Base-by-base conservation (phyloP, 192 early-diverging fungal genomes). In the Borealophlyctis nickersoniae region DNA sequence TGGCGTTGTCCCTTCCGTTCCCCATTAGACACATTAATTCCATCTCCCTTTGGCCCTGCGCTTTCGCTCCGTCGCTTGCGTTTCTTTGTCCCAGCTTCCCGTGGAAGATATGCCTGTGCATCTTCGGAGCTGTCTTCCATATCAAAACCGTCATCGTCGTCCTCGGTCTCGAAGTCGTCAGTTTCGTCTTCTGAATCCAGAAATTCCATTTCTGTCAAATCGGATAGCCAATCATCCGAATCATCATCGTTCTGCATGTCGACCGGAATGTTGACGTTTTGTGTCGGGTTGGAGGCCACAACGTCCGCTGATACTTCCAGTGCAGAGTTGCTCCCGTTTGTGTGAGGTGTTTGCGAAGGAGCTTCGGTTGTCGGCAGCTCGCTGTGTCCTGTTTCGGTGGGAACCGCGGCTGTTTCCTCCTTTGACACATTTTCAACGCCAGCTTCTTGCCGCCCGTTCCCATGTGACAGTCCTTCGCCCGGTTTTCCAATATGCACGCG, bases 131-230 rank as follows among this genome's bases (percentile, higher is more conserved):
- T 45, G 7, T 45, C 7, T 45, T 45, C 19, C 39, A 11, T 27
- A 49, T 63, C 54, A 27, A 29, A 31, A 16, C 30, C 36, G 22
- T 45, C 58, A 51, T 62, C 33, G 24, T 58, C 64, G 4, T 24
- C 58, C 28, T 61, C 67, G 27, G 56, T 62, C 22, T 60, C 56
- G 31, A 45, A 49, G 4, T 63, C 55, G 51, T 67, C 65, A 0
- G n/a, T n/a, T n/a, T 65, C 69, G 24, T 31, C 45, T 22, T 76
- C 71, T 23, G 66, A 67, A 36, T 69, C 75, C 33, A 61, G 30
- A 58, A 36, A 67, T 49, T 66, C 71, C 61, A 49, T 73, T 52
- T 72, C 77, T 50, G 30, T 72, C 28, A 27, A 26, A 30, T 65
- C 65, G 45, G 63, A 67, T 4, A 53, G 45, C 76, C 72, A 62